phyloP scores from a whole-genome alignment of 306 rosid genomes.

The Prunus mongolica region DNA sequence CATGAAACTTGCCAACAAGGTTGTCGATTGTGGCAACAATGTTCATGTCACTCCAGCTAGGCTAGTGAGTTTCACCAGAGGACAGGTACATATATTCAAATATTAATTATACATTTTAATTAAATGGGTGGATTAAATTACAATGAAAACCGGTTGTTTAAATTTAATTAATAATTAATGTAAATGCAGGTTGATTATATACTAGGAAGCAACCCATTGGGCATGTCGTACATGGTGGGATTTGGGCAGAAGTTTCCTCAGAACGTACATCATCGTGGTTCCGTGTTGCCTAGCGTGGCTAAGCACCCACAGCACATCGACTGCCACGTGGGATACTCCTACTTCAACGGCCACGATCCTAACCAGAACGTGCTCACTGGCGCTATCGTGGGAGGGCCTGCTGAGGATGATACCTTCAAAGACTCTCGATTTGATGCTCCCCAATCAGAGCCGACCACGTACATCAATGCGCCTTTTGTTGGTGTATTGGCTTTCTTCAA shows the following conservation, averaged over 20 bases:
- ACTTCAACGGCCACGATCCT: conserved; percentile 19
- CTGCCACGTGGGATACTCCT: conserved; percentile 35
- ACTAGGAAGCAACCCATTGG: conserved; percentile 5
- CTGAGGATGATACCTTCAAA: conserved; percentile 23
- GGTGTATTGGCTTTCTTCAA: conserved; percentile 54
- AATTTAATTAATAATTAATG: too few species aligned
- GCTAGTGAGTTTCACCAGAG: conserved; percentile 26
- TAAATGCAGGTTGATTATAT: conserved; percentile 2
- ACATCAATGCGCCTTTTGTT: conserved; percentile 55
- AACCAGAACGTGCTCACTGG: conserved; percentile 41
- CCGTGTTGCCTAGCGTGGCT: conserved; percentile 38
- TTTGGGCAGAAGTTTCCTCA: conserved; percentile 36
- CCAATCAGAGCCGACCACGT: conserved; percentile 51
- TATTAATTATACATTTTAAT: too few species aligned
- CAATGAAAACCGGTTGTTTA: too few species aligned
- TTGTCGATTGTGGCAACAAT: conserved; percentile 12
- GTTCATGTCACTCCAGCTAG: conserved; percentile 1
- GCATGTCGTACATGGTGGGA: conserved; percentile 62
- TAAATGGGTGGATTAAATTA: too few species aligned
- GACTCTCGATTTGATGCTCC: conserved; percentile 38
- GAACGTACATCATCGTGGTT: conserved; percentile 54
- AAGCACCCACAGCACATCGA: conserved; percentile 15
- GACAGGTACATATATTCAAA: background rate
- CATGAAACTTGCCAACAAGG: conserved; percentile 10
- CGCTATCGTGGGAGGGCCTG: conserved; percentile 55